Conservation (phyloP, 208 protist species). For the Trypanosoma conorhini region DNA sequence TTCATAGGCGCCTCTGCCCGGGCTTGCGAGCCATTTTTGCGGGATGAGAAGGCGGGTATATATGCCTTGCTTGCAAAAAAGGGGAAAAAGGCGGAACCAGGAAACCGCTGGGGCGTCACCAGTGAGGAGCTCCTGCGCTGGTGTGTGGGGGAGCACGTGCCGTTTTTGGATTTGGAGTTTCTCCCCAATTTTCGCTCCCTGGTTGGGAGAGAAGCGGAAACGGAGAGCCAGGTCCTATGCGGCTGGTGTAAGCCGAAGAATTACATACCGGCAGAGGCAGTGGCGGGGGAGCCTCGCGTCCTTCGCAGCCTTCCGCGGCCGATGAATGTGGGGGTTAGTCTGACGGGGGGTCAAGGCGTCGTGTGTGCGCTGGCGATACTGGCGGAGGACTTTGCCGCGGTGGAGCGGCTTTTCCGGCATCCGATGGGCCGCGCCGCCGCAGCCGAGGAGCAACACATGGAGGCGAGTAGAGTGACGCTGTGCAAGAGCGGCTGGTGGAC, state of each 20-base stretch:
- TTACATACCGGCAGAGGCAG: conserved; percentile 3
- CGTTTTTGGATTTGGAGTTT: conserved; percentile 14
- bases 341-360: conserved; percentile 1
- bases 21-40: conserved; percentile 10
- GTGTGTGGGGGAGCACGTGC: background rate
- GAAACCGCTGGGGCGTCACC: background rate
- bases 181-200: background rate
- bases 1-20: conserved; percentile 9
- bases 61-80: background rate
- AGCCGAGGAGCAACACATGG: background rate
- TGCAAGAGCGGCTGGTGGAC: conserved; percentile 87
- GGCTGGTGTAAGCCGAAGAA: conserved; percentile 6
- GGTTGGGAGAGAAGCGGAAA: background rate
- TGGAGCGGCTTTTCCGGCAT: conserved; percentile 6
- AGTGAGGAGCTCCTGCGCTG: background rate
- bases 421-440: background rate
- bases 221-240: background rate
- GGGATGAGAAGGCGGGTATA: conserved; percentile 1
- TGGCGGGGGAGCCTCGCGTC: background rate
- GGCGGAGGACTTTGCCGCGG: background rate
- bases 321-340: conserved; percentile 1
- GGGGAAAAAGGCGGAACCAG: background rate
- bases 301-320: background rate
- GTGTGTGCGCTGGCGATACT: conserved; percentile 5
- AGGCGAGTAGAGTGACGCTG: conserved; percentile 62